Conservation (phyloP, 805 yeast species). For the Torulaspora franciscae region DNA sequence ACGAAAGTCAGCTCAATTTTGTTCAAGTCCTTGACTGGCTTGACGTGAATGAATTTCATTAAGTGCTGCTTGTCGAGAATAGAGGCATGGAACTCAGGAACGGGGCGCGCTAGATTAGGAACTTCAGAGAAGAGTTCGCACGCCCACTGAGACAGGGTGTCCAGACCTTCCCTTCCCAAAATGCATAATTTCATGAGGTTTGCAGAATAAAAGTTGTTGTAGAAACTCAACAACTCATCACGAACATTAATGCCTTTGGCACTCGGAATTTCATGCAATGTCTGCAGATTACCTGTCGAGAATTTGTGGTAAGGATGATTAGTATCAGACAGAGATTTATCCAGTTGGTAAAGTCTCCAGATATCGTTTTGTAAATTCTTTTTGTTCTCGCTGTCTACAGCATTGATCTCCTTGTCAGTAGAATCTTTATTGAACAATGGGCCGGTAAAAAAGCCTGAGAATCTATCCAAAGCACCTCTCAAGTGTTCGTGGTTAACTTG, state of each 20-base stretch:
- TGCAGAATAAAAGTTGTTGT: constrained; percentile 68
- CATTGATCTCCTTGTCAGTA: constrained; percentile 86
- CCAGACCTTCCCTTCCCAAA: constrained; percentile 75
- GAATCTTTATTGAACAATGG: constrained; percentile 73
- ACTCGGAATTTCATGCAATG: constrained; percentile 65
- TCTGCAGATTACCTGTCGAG: constrained; percentile 80
- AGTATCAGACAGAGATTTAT: constrained; percentile 65
- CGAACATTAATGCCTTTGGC: constrained; percentile 65
- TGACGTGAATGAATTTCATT: constrained; percentile 54
- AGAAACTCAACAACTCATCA: constrained; percentile 72
- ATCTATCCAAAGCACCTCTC: constrained; percentile 86
- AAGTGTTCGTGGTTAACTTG: constrained; percentile 72
- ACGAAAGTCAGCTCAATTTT: constrained; percentile 62
- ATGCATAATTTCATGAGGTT: constrained; percentile 85
- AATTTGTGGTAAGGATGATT: constrained; percentile 82
- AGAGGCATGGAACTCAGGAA: constrained; percentile 35
- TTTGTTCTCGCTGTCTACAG: constrained; percentile 94
- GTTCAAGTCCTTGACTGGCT: constrained; percentile 78
- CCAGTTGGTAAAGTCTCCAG: constrained; percentile 86
- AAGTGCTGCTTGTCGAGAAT: constrained; percentile 50
- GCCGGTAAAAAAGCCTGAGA: constrained; percentile 83
- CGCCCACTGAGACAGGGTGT: constrained; percentile 67
- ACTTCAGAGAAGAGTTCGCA: constrained; percentile 58
- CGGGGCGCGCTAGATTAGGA: constrained; percentile 41
- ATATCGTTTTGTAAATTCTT: constrained; percentile 85